A percentile compares a stretch with the other conserved stretches of the same genome.
phyloP scores from a whole-genome alignment of 805 yeast genomes.

The Kockiozyma suomiensis region DNA sequence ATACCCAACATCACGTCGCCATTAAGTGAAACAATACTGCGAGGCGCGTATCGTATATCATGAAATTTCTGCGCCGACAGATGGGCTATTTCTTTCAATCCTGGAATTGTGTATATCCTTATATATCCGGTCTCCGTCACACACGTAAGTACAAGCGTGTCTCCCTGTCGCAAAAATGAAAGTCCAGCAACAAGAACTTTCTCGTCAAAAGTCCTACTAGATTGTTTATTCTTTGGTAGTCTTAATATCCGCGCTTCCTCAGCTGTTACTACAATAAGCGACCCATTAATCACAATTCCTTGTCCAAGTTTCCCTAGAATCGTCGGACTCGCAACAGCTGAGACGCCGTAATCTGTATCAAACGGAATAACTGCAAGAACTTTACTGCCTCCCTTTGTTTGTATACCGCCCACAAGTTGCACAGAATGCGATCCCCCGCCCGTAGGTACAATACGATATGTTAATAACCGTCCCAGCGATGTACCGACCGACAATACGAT shows the following conservation, averaged over 20 bases:
- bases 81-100: conserved; percentile 26
- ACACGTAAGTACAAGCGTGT: conserved; percentile 51
- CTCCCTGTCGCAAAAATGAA: conserved; percentile 49
- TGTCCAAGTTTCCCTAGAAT: conserved; percentile 60
- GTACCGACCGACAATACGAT: conserved; percentile 77
- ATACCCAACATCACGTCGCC: conserved; percentile 55
- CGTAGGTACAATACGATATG: conserved; percentile 64
- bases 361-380: conserved; percentile 62
- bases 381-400: conserved; percentile 49
- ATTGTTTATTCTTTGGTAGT: conserved; percentile 61
- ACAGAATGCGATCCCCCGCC: conserved; percentile 61
- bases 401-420: conserved; percentile 52
- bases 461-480: conserved; percentile 65
- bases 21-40: conserved; percentile 45
- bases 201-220: conserved; percentile 62
- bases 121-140: conserved; percentile 53
- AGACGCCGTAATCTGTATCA: conserved; percentile 60
- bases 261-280: conserved; percentile 56
- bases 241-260: conserved; percentile 65
- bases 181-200: conserved; percentile 55
- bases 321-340: conserved; percentile 64
- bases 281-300: conserved; percentile 65
- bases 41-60: conserved; percentile 23
- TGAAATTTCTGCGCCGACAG: conserved; percentile 33
- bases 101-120: conserved; percentile 41